phyloP scores from a whole-genome alignment of 1,284 basidiomycete genomes.

The Leccinum olivaceoglutinosum region DNA sequence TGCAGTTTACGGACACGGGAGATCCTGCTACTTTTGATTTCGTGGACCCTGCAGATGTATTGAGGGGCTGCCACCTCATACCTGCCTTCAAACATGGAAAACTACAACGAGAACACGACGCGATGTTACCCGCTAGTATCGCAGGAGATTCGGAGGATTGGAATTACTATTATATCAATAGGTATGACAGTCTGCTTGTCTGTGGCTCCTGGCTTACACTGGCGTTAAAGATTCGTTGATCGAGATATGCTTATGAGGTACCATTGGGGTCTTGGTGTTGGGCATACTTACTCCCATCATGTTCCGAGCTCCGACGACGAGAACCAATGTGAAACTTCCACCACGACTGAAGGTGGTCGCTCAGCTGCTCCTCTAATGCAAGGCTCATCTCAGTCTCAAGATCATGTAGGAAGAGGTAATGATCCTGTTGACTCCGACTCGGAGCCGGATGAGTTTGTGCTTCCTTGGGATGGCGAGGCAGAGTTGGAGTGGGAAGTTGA shows the following conservation, averaged over 20 bases:
- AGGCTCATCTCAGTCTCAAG: not conserved
- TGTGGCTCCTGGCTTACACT: not conserved
- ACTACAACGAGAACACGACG: not conserved
- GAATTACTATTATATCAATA: not conserved
- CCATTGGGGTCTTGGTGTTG: slow-evolving; percentile 4
- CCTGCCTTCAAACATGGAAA: not conserved
- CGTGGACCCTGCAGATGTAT: not conserved
- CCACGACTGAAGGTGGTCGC: not conserved
- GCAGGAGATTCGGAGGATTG: not conserved
- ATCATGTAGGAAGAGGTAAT: not conserved
- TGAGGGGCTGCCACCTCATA: not conserved
- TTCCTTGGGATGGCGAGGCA: slow-evolving; percentile 19
- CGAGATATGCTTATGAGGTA: slow-evolving; percentile 7
- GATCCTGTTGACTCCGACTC: not conserved
- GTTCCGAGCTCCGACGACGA: not conserved
- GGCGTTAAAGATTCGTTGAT: slow-evolving; percentile 6
- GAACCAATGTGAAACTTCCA: slow-evolving; percentile 15
- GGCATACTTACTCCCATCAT: slow-evolving; percentile 14
- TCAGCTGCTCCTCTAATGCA: not conserved
- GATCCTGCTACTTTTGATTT: not conserved
- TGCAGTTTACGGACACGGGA: not conserved
- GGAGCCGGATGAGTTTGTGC: slow-evolving; percentile 16
- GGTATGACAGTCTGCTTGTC: not conserved
- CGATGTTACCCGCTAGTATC: not conserved
- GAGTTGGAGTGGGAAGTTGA: not conserved